Percentiles rank a stretch among this genome's conserved stretches.
phyloP scores from a whole-genome alignment of 345 rosid genomes.

The Moricandia moricandioides region DNA sequence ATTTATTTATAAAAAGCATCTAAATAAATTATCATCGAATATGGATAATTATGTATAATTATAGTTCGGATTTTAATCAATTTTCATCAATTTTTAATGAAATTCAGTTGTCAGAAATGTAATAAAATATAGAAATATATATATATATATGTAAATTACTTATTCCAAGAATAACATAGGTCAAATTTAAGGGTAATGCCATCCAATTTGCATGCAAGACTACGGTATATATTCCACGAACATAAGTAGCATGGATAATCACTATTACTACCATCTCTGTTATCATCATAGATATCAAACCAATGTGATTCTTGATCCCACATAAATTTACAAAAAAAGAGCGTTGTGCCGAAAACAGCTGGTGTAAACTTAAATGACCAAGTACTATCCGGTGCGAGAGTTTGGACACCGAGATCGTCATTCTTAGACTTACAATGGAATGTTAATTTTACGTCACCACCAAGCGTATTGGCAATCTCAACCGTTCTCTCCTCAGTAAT shows the following conservation, averaged over 20 bases:
- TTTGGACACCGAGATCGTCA: background rate
- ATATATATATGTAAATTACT: background rate
- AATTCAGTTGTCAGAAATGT: background rate
- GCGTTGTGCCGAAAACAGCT: background rate
- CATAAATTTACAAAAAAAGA: background rate
- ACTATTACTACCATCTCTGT: background rate
- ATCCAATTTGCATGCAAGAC: background rate
- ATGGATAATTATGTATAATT: background rate
- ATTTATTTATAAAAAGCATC: background rate
- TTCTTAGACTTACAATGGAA: no score
- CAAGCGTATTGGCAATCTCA: background rate
- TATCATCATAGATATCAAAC: background rate
- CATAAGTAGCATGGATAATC: background rate
- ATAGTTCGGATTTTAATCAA: background rate
- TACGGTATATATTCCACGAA: background rate
- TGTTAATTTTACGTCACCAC: no score
- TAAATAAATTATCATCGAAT: background rate
- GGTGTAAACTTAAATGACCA: conserved; percentile 25
- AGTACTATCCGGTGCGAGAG: background rate
- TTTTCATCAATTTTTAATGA: background rate
- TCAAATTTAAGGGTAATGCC: background rate
- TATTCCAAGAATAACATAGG: conserved; percentile 9
- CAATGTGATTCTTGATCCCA: background rate
- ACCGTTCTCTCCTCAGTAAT: background rate
- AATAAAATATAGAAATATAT: background rate